Base-by-base conservation (phyloP, 345 rosid genomes). In the Luvunga scandens region DNA sequence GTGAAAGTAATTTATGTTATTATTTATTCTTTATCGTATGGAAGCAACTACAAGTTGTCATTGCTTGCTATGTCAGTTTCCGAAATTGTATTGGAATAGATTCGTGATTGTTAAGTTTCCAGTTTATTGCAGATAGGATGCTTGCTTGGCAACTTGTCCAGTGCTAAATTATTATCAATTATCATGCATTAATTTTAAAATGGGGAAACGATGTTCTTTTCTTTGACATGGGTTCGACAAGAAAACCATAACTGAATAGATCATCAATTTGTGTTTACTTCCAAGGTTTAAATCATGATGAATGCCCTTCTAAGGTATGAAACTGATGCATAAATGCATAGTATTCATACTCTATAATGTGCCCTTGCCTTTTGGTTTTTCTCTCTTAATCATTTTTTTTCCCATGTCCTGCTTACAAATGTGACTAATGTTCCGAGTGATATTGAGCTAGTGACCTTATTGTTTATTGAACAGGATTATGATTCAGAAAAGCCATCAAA, bases 381-480 rank as follows among this genome's bases (percentile, higher is more conserved):
- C 61, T 30, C 22, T 16, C 34, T 59, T 4, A 19, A 14, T 33
- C n/a, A 72, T 39, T 56, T 76, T 30, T 60, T n/a, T 70, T 55
- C 27, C 50, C 36, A 62, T 30, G 21, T 45, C 55, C 21, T 30
- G 33, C 39, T 30, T 45, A 4, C 63, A 24, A 53, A 22, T 8
- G 12, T 55, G 27, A 34, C 55, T 76, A 67, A 36, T 60, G 13
- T 31, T 66, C 9, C 16, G 19, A 66, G 24, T 66, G 56, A 28
- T 60, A 22, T 7, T 50, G 30, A 53, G 53, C 27, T 45, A 31
- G 45, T 66, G 75, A 16, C 25, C 33, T 73, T 69, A 8, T 25
- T 55, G 21, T 59, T 75, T 75, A 25, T 36, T 80, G 57, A 55
- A 69, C 89, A 93, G 95, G 94, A 89, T 83, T 73, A 78, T 69